Conservation (phyloP, 2,329 filamentous ascomycete genomes). For the Ascochyta clinopodiicola region DNA sequence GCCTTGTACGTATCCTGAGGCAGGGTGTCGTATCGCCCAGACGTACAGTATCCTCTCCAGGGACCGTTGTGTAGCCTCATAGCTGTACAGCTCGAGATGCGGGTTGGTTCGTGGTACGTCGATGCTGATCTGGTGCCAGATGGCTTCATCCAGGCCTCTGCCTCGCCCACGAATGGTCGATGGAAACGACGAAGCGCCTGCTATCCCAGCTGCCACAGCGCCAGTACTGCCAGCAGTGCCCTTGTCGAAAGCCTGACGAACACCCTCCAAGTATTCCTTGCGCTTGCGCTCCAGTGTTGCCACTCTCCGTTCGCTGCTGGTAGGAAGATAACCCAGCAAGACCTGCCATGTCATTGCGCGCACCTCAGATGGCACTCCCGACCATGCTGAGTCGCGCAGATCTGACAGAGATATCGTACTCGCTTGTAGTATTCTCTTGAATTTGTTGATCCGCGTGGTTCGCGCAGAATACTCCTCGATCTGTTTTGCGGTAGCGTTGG, state of each 20-base stretch:
- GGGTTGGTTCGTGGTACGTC: conserved; percentile 96
- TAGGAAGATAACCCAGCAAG: conserved; percentile 90
- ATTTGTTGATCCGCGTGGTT: conserved; percentile 96
- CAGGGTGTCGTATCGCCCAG: conserved; percentile 96
- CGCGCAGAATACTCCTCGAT: conserved; percentile 84
- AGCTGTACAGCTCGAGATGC: conserved; percentile 92
- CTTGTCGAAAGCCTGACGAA: conserved; percentile 70
- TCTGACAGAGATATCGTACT: conserved; percentile 87
- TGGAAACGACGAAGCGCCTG: conserved; percentile 51
- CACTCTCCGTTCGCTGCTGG: conserved; percentile 92
- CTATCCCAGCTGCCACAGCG: conserved; percentile 48
- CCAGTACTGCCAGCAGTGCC: conserved; percentile 50
- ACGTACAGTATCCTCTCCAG: conserved; percentile 94
- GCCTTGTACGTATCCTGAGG: conserved; percentile 96
- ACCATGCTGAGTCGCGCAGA: conserved; percentile 87
- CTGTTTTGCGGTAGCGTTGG: conserved; percentile 80
- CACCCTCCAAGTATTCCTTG: conserved; percentile 95
- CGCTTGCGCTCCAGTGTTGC: conserved; percentile 90
- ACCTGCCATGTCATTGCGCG: conserved; percentile 99
- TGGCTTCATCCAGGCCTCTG: conserved; percentile 88
- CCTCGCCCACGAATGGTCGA: conserved; percentile 65
- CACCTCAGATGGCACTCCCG: conserved; percentile 91
- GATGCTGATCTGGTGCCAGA: conserved; percentile 99
- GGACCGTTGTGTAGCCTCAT: conserved; percentile 93
- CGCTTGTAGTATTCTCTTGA: conserved; percentile 92